Conservation (phyloP, 1,284 basidiomycete genomes). For the Ganoderma lingzhi region DNA sequence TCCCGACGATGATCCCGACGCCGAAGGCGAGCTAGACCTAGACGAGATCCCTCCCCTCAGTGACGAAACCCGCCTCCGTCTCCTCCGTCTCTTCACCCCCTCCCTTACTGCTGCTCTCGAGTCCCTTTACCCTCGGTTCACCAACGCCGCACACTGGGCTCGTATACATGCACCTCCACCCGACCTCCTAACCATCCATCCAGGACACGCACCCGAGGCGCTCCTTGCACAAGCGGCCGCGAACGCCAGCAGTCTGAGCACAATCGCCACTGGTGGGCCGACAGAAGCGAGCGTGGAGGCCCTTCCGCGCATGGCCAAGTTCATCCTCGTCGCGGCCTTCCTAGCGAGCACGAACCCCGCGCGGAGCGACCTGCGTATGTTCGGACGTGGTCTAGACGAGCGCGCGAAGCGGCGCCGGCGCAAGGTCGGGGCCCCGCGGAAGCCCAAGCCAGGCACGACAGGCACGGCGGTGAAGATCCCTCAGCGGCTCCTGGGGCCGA, state of each 20-base stretch:
- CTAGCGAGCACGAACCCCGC: constrained; percentile 89
- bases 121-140: constrained; percentile 69
- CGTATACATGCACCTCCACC: constrained; percentile 50
- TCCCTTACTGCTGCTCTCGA: constrained; percentile 69
- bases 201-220: constrained; percentile 25
- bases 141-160: constrained; percentile 68
- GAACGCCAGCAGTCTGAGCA: neutral
- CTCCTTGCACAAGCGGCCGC: constrained; percentile 14
- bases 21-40: constrained; percentile 17
- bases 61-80: constrained; percentile 68
- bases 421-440: constrained; percentile 49
- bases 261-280: constrained; percentile 18
- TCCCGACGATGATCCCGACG: constrained; percentile 7
- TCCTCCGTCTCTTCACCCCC: constrained; percentile 66
- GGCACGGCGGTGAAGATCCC: constrained; percentile 68
- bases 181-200: constrained; percentile 41
- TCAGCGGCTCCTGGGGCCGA: constrained; percentile 83
- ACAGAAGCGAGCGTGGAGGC: constrained; percentile 32
- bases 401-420: constrained; percentile 67
- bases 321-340: constrained; percentile 84
- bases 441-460: constrained; percentile 46
- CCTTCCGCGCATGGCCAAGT: constrained; percentile 74
- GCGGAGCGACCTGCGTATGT: constrained; percentile 84
- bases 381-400: constrained; percentile 75
- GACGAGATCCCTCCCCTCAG: constrained; percentile 49